Percentiles rank a stretch among this genome's conserved stretches.
phyloP scores from a whole-genome alignment of 2,329 filamentous ascomycete genomes.

The Fusarium foetens region DNA sequence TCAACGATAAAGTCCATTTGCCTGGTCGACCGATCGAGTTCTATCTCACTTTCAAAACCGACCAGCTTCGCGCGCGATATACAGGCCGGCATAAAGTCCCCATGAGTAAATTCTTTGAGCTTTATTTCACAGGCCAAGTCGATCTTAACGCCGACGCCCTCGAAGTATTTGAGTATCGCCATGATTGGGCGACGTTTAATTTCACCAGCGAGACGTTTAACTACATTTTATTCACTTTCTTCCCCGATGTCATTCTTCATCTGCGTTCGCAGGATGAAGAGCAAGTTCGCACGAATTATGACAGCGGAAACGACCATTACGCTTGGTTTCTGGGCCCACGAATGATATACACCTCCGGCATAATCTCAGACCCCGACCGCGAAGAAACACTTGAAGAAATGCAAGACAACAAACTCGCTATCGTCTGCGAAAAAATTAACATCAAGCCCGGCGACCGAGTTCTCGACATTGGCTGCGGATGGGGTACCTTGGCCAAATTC shows the following conservation, averaged over 20 bases:
- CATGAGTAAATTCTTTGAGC: conserved; percentile 91
- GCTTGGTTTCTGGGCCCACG: conserved; percentile 95
- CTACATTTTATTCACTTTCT: conserved; percentile 83
- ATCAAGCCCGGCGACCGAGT: conserved; percentile 81
- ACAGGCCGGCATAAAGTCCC: conserved; percentile 80
- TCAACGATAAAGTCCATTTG: conserved; percentile 86
- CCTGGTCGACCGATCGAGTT: conserved; percentile 87
- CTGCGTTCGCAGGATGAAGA: conserved; percentile 92
- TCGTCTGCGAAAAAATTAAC: conserved; percentile 93
- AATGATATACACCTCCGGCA: conserved; percentile 96
- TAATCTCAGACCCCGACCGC: conserved; percentile 84
- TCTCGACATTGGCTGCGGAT: conserved; percentile 94
- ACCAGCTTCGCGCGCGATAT: conserved; percentile 68
- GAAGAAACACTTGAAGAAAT: conserved; percentile 94
- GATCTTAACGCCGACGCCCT: conserved; percentile 92
- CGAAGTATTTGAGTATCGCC: conserved; percentile 87
- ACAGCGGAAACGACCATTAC: conserved; percentile 96
- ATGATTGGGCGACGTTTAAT: conserved; percentile 93
- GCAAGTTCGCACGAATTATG: conserved; percentile 94
- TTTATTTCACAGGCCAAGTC: conserved; percentile 91
- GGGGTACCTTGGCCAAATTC: conserved; percentile 92
- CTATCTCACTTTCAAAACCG: conserved; percentile 81
- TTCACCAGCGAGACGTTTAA: conserved; percentile 86
- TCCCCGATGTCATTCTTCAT: conserved; percentile 89
- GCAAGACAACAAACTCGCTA: conserved; percentile 93